Evolutionary conservation across 257 asterid genomes (phyloP).

Genomic region (Mitragyna speciosa): DNA sequence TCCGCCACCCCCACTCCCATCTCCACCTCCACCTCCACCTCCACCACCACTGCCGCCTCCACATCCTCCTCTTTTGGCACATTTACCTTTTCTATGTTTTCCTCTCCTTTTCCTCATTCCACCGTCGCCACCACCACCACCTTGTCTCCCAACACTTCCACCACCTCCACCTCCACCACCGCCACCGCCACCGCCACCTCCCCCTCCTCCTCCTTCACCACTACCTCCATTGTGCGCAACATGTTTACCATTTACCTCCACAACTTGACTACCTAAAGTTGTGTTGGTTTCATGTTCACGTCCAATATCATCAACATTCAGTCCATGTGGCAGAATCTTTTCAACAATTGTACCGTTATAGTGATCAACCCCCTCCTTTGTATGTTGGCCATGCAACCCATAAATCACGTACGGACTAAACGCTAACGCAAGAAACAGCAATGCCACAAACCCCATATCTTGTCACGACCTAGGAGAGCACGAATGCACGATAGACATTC

Average conservation of each 20-base stretch:
- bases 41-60: constrained; percentile 17
- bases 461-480: constrained; percentile 19
- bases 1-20: not conserved
- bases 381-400: constrained; percentile 23
- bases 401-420: constrained; percentile 33
- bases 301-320: not conserved
- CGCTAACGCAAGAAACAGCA: constrained; percentile 26
- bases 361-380: constrained; percentile 9
- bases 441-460: constrained; percentile 31
- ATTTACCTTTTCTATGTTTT: not conserved
- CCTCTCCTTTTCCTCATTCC: constrained; percentile 18
- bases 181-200: constrained; percentile 5
- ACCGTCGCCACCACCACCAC: constrained; percentile 15
- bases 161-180: constrained; percentile 8
- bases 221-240: constrained; percentile 11
- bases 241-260: constrained; percentile 4
- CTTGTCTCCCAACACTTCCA: not conserved
- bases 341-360: not conserved
- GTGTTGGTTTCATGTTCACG: constrained; percentile 21
- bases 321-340: not conserved
- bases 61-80: constrained; percentile 7
- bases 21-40: constrained; percentile 5
- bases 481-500: not conserved
- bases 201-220: not conserved
- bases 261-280: constrained; percentile 23